Conservation (phyloP, 352 stramenopile genomes). For the Phytophthora gonapodyides region DNA sequence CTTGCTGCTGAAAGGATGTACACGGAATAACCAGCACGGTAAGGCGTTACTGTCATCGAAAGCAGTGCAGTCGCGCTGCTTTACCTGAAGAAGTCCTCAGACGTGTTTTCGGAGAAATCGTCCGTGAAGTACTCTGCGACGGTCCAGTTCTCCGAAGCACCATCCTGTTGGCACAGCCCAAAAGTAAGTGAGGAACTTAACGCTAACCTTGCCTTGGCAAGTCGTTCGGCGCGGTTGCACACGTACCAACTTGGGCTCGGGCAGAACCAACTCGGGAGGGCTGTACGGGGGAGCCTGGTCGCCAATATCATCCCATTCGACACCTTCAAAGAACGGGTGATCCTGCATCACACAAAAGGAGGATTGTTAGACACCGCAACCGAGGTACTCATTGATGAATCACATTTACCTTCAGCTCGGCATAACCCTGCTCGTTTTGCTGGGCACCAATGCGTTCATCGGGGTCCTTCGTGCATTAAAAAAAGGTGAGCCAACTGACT, state of each 20-base stretch:
- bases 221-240: background rate
- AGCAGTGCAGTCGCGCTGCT: background rate
- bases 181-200: background rate
- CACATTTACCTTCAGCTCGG: constrained; percentile 61
- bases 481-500: background rate
- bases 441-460: constrained; percentile 73
- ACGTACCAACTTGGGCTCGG: constrained; percentile 61
- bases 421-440: constrained; percentile 68
- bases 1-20: constrained; percentile 29
- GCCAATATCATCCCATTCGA: constrained; percentile 71
- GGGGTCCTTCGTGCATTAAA: constrained; percentile 33
- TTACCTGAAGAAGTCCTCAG: constrained; percentile 58
- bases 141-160: constrained; percentile 75
- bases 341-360: constrained; percentile 33
- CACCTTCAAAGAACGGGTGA: constrained; percentile 79
- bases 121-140: constrained; percentile 84
- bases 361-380: constrained; percentile 9
- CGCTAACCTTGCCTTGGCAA: background rate
- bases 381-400: background rate
- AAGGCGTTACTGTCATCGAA: constrained; percentile 1
- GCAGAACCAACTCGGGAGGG: constrained; percentile 57
- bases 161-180: constrained; percentile 46
- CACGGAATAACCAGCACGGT: background rate
- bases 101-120: constrained; percentile 79
- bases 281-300: constrained; percentile 61